A percentile compares a stretch with the other conserved stretches of the same genome.
phyloP scores from a whole-genome alignment of 2,329 filamentous ascomycete genomes.

The Fusarium ambrosium region DNA sequence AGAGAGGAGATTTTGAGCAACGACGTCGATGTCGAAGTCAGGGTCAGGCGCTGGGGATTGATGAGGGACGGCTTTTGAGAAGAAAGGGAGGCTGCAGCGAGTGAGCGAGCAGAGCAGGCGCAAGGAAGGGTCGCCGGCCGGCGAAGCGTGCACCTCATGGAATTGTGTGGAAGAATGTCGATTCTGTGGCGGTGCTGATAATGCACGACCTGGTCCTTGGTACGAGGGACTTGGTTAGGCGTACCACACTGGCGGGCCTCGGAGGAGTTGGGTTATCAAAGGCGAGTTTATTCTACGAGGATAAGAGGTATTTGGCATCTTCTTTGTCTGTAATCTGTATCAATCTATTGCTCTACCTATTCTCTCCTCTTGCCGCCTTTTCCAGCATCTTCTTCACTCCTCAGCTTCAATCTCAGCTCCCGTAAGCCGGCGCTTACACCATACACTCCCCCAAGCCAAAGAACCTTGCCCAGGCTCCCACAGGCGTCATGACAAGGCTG shows the following conservation, averaged over 20 bases:
- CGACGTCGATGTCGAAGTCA: conserved; percentile 38
- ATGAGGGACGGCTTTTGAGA: conserved; percentile 47
- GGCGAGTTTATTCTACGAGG: not conserved
- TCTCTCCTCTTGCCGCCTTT: conserved; percentile 5
- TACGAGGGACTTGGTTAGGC: conserved; percentile 16
- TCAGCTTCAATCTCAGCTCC: conserved; percentile 6
- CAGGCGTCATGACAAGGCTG: conserved; percentile 39
- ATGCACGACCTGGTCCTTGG: conserved; percentile 45
- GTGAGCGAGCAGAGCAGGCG: not conserved
- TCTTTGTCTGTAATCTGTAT: not conserved
- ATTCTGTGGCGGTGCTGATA: conserved; percentile 56
- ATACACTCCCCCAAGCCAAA: not conserved
- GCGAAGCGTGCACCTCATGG: conserved; percentile 57
- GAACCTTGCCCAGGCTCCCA: not conserved
- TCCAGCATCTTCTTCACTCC: conserved; percentile 27
- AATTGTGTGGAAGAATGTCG: conserved; percentile 59
- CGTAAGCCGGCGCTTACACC: conserved; percentile 33
- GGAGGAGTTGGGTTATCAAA: conserved; percentile 13
- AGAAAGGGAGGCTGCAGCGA: conserved; percentile 48
- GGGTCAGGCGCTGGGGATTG: conserved; percentile 35
- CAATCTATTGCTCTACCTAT: not conserved
- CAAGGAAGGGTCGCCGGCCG: conserved; percentile 45
- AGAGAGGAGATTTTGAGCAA: conserved; percentile 37
- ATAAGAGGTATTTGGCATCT: not conserved
- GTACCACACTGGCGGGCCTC: conserved; percentile 22